Evolutionary conservation across 2,329 filamentous ascomycete species (phyloP).

Genomic region (Aspergillus udagawae): DNA sequence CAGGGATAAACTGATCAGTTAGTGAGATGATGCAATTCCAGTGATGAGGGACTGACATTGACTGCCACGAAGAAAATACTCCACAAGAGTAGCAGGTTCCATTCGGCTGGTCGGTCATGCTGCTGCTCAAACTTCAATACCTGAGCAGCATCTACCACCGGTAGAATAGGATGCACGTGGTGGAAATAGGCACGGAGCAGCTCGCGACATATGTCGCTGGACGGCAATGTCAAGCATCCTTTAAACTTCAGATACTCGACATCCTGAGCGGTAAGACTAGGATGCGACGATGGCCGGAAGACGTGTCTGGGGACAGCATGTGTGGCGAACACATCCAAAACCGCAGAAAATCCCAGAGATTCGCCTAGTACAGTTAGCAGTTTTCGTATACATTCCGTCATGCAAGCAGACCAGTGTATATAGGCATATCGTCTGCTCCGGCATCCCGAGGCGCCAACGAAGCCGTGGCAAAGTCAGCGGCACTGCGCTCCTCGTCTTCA

Average conservation of each 20-base stretch:
- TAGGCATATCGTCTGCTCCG: slow-evolving; percentile 17
- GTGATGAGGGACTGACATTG: slow-evolving; percentile 20
- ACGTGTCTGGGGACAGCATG: not conserved
- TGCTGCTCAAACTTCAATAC: slow-evolving; percentile 27
- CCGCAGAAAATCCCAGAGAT: not conserved
- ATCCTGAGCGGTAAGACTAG: slow-evolving; percentile 15
- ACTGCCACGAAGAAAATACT: slow-evolving; percentile 37
- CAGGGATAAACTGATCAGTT: slow-evolving; percentile 21
- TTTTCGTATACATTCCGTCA: not conserved
- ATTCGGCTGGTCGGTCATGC: slow-evolving; percentile 22
- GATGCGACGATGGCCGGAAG: slow-evolving; percentile 10
- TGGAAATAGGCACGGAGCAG: slow-evolving; percentile 35
- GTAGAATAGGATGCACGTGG: slow-evolving; percentile 37
- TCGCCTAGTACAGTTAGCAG: not conserved
- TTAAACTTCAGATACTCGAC: slow-evolving; percentile 26
- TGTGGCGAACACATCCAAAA: not conserved
- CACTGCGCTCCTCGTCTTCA: slow-evolving; percentile 20
- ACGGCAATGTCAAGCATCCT: slow-evolving; percentile 32
- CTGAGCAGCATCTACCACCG: slow-evolving; percentile 30
- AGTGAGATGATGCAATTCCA: not conserved
- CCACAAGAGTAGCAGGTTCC: slow-evolving; percentile 38
- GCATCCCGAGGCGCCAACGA: slow-evolving; percentile 15
- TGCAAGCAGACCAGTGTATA: slow-evolving; percentile 19
- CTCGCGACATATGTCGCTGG: slow-evolving; percentile 24
- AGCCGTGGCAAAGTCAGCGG: slow-evolving; percentile 22